These are phyloP conservation scores for Xylaria arbuscula DNA, from an alignment of 2,329 filamentous ascomycete species.

Conservation along the genomic window DNA sequence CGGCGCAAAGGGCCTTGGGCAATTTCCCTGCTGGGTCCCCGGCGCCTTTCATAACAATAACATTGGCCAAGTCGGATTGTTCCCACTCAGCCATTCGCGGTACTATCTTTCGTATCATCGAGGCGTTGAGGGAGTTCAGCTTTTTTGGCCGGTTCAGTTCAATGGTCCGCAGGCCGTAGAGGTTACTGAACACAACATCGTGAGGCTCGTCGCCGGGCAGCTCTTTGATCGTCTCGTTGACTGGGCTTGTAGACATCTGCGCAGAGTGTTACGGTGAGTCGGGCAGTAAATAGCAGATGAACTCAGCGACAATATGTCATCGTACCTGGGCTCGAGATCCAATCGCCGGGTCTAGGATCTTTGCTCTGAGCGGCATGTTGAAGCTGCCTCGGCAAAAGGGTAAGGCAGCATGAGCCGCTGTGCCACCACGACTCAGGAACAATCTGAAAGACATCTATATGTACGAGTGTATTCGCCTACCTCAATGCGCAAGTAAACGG, in stretches of 20 bases:
- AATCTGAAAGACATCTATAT: slow-evolving; percentile 68
- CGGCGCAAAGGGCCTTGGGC: slow-evolving; percentile 84
- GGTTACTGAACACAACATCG: slow-evolving; percentile 91
- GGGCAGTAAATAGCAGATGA: neutral
- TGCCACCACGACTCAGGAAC: slow-evolving; percentile 64
- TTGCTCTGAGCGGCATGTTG: slow-evolving; percentile 84
- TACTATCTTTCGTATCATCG: slow-evolving; percentile 95
- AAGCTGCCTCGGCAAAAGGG: slow-evolving; percentile 56
- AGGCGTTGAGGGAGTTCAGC: slow-evolving; percentile 90
- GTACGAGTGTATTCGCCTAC: slow-evolving; percentile 42
- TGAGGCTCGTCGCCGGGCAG: slow-evolving; percentile 78
- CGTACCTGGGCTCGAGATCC: slow-evolving; percentile 63
- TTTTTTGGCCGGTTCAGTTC: slow-evolving; percentile 94
- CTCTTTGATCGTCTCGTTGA: slow-evolving; percentile 59
- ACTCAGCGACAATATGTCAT: neutral
- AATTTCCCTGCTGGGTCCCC: slow-evolving; percentile 61
- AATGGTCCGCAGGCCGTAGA: slow-evolving; percentile 90
- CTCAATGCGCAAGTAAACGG: slow-evolving; percentile 51
- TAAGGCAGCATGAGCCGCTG: slow-evolving; percentile 59
- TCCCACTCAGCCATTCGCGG: slow-evolving; percentile 92
- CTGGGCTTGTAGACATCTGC: slow-evolving; percentile 54
- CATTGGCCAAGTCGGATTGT: slow-evolving; percentile 92
- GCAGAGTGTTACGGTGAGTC: slow-evolving; percentile 22
- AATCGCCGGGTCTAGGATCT: slow-evolving; percentile 71
- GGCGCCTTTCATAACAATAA: slow-evolving; percentile 90